Evolutionary conservation across 352 stramenopile genomes (phyloP), one percentile per base, ranked within the genome.

Genomic region (Stephanocyclus meneghinianus): DNA sequence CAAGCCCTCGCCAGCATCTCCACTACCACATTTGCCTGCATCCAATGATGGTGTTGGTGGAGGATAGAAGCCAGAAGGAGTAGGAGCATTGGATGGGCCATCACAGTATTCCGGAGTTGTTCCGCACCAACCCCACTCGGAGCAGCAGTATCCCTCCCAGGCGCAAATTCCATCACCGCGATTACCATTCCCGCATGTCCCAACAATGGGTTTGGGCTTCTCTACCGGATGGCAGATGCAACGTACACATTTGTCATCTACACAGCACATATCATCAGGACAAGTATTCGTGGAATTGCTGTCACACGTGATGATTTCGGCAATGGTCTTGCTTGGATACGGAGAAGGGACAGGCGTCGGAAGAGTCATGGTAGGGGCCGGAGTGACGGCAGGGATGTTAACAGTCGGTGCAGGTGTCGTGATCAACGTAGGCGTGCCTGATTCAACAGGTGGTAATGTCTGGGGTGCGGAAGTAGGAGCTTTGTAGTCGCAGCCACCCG

Each of bases 161-260:
- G 75, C 67, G 60, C 75, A 82, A 35, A 77, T 77, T 32, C 75
- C 59, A 63, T 76, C 73, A 45, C 71, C 61, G 13, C 68, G 21
- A 57, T 71, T 32, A 37, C 78, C 78, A 56, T 70, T 69, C 29
- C 78, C 73, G 50, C 78, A 86, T 32, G 73, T 86, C 63, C 73
- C 78, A n/a, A 50, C 55, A 4, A 71, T 86, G 18, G 71, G 66
- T 16, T 71, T 80, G 0, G 73, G 62, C 55, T 65, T 71, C 21
- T 79, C 60, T 50, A 64, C 55, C 42, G 70, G 57, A 51, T 86
- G 61, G n/a, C 63, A 71, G 32, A 80, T 60, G 35, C 75, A 71
- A 7, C 61, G 64, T 15, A 66, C n/a, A 45, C 37, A 67, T 5
- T 44, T 13, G 29, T 60, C 64, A 29, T 72, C 50, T 10, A 72